Percentiles rank a stretch among this genome's conserved stretches.
Conservation (phyloP, 495 filamentous ascomycete genomes). For the Bacidia rubella region DNA sequence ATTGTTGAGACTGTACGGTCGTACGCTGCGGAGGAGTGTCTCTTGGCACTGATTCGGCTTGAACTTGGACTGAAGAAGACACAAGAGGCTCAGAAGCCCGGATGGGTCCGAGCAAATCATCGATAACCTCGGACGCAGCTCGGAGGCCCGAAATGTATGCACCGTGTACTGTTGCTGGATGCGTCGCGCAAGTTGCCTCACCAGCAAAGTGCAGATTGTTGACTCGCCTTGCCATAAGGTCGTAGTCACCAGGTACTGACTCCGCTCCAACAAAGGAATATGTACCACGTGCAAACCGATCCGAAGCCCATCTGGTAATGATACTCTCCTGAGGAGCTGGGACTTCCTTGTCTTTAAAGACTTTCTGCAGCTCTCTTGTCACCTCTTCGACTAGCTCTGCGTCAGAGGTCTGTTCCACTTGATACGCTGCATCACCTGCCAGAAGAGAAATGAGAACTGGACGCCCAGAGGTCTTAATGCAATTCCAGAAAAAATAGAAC, state of each 20-base stretch:
- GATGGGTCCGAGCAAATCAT: slow-evolving; percentile 68
- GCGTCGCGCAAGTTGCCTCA: slow-evolving; percentile 87
- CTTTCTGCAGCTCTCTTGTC: slow-evolving; percentile 53
- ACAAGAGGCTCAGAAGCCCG: slow-evolving; percentile 61
- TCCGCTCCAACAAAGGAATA: slow-evolving; percentile 84
- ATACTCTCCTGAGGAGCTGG: slow-evolving; percentile 75
- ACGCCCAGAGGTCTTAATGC: slow-evolving; percentile 72
- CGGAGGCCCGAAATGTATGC: slow-evolving; percentile 88
- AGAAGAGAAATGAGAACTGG: slow-evolving; percentile 85
- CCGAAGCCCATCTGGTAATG: slow-evolving; percentile 84
- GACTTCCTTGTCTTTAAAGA: slow-evolving; percentile 48
- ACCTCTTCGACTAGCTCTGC: slow-evolving; percentile 66
- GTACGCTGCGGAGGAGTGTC: slow-evolving; percentile 2
- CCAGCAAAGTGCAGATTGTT: slow-evolving; percentile 93
- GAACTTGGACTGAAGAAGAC: slow-evolving; percentile 26
- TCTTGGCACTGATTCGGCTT: slow-evolving; percentile 19
- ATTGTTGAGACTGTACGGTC: slow-evolving; percentile 9
- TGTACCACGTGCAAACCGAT: slow-evolving; percentile 77
- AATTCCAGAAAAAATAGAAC: slow-evolving; percentile 97
- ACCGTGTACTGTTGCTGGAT: slow-evolving; percentile 93
- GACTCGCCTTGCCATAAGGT: slow-evolving; percentile 72
- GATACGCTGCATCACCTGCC: slow-evolving; percentile 87
- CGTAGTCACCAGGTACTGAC: slow-evolving; percentile 78
- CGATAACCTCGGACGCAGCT: slow-evolving; percentile 73
- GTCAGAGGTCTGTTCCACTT: slow-evolving; percentile 65